Evolutionary conservation across 768 basidiomycete genomes (phyloP).

Genomic region (Mrakia hoshinonis): DNA sequence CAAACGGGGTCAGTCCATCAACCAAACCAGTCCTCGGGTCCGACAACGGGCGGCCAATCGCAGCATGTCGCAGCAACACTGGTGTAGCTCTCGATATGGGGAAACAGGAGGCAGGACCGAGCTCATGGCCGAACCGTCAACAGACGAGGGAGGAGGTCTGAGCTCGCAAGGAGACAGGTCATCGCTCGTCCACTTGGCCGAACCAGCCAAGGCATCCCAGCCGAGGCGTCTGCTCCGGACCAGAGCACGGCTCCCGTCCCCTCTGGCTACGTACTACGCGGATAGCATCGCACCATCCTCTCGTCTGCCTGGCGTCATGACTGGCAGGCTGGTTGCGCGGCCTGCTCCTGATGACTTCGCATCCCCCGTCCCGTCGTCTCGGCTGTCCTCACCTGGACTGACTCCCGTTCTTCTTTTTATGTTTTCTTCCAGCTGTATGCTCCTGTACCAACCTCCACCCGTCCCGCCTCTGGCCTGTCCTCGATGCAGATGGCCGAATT

Average conservation of each 20-base stretch:
- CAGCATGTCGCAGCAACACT: no score
- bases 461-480: not conserved
- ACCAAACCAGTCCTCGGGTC: not conserved
- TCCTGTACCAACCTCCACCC: conserved; percentile 4
- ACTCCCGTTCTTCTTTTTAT: not conserved
- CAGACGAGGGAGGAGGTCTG: not conserved
- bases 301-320: no score
- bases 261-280: not conserved
- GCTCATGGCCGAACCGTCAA: no score
- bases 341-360: no score
- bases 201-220: not conserved
- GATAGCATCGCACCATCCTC: no score
- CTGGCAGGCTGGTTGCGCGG: no score
- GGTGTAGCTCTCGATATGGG: no score
- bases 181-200: no score
- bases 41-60: not conserved
- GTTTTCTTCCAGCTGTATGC: conserved; percentile 15
- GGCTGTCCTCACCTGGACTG: not conserved
- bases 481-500: conserved; percentile 16
- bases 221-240: not conserved
- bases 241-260: not conserved
- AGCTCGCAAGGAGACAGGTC: no score
- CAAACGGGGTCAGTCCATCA: conserved; percentile 9
- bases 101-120: no score
- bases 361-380: not conserved